Evolutionary conservation across 768 basidiomycete genomes (phyloP).

Genomic region (Boletus rubropictus): DNA sequence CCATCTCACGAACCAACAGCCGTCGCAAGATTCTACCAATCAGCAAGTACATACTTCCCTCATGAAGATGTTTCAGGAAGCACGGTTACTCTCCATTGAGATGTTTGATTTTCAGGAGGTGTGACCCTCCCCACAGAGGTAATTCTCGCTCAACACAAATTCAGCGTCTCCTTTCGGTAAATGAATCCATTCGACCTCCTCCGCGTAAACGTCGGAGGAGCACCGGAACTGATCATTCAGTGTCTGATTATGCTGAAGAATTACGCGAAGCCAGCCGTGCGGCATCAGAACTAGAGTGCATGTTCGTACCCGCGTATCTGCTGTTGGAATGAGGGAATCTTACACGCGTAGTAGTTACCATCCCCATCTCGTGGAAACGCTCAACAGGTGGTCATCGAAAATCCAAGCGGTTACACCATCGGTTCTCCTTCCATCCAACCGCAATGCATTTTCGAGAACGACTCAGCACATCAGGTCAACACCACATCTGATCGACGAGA

Average conservation of each 20-base stretch:
- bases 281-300: constrained; percentile 43
- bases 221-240: constrained; percentile 17
- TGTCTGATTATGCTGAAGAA: constrained; percentile 15
- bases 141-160: constrained; percentile 14
- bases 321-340: background rate
- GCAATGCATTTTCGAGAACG: constrained; percentile 61
- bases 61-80: constrained; percentile 53
- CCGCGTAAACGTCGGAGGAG: constrained; percentile 54
- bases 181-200: constrained; percentile 44
- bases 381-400: constrained; percentile 94
- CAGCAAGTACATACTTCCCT: constrained; percentile 43
- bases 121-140: constrained; percentile 10
- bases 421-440: constrained; percentile 61
- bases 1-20: constrained; percentile 28
- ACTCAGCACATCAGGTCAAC: constrained; percentile 56
- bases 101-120: constrained; percentile 68
- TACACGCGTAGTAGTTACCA: constrained; percentile 44
- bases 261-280: constrained; percentile 41
- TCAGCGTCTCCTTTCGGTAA: constrained; percentile 43
- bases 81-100: constrained; percentile 56
- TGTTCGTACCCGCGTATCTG: constrained; percentile 35
- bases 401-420: constrained; percentile 88
- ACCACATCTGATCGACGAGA: constrained; percentile 73
- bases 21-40: constrained; percentile 23
- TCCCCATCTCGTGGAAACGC: constrained; percentile 65